These are phyloP conservation scores for Cladochytrium tenue DNA, from an alignment of 371 early-diverging fungal genomes.

Conservation along the genomic window DNA sequence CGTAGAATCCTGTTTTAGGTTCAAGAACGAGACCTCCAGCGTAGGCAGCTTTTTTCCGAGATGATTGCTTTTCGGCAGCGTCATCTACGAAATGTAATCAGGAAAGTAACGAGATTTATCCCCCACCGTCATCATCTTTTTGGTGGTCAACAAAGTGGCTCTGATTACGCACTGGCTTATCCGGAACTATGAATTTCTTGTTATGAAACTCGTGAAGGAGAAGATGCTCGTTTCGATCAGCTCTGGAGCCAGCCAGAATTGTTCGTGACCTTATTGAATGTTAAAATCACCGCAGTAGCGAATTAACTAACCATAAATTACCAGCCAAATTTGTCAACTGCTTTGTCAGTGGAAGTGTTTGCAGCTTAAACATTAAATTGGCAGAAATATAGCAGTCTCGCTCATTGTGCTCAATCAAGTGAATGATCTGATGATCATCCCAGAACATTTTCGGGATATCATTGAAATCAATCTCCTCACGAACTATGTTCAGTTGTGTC, in stretches of 20 bases:
- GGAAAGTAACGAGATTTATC: slow-evolving; percentile 4
- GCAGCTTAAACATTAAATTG: slow-evolving; percentile 83
- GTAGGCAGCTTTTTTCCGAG: slow-evolving; percentile 88
- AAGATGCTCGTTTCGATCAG: slow-evolving; percentile 97
- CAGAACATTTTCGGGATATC: slow-evolving; percentile 72
- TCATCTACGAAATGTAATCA: not conserved
- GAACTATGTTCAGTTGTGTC: slow-evolving; percentile 74
- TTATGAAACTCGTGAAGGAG: slow-evolving; percentile 96
- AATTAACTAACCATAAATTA: slow-evolving; percentile 76
- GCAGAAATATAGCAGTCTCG: slow-evolving; percentile 83
- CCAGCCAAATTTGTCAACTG: slow-evolving; percentile 94
- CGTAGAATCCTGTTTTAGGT: slow-evolving; percentile 97
- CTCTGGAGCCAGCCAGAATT: slow-evolving; percentile 84
- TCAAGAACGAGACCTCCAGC: slow-evolving; percentile 98
- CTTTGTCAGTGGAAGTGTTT: slow-evolving; percentile 89
- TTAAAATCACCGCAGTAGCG: not conserved
- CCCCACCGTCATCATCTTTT: slow-evolving; percentile 52
- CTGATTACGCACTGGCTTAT: slow-evolving; percentile 53
- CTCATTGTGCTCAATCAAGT: slow-evolving; percentile 76
- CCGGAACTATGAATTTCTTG: slow-evolving; percentile 88
- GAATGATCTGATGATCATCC: slow-evolving; percentile 58
- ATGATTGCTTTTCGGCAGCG: slow-evolving; percentile 5
- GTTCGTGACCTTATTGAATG: slow-evolving; percentile 64
- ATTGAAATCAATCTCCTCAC: slow-evolving; percentile 87
- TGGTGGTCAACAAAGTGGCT: slow-evolving; percentile 41